phyloP scores from a whole-genome alignment of 2,329 filamentous ascomycete genomes.

The Cryphonectria carpinicola region DNA sequence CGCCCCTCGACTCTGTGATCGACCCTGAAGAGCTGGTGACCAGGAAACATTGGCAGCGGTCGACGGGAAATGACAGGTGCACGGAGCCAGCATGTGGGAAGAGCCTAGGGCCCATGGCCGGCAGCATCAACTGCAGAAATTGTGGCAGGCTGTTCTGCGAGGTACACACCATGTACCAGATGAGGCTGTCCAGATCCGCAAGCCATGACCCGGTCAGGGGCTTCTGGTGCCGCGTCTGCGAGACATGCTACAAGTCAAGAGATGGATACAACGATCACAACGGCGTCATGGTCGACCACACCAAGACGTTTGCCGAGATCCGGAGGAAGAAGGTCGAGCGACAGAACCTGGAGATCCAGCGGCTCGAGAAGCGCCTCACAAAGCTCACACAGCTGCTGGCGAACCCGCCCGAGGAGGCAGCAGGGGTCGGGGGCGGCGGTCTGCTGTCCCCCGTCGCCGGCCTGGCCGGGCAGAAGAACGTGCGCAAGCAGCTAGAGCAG shows the following conservation, averaged over 20 bases:
- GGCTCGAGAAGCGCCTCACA: slow-evolving; percentile 88
- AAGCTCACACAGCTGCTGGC: slow-evolving; percentile 85
- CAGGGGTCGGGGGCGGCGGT: slow-evolving; percentile 50
- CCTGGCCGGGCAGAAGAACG: slow-evolving; percentile 70
- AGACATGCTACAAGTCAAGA: slow-evolving; percentile 98
- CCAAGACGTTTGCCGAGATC: slow-evolving; percentile 68
- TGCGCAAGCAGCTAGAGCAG: slow-evolving; percentile 83
- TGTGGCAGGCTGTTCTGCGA: slow-evolving; percentile 96
- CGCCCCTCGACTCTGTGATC: slow-evolving; percentile 46
- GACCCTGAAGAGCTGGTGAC: slow-evolving; percentile 93
- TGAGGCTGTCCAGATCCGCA: slow-evolving; percentile 91
- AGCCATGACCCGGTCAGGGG: slow-evolving; percentile 88
- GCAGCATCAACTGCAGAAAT: slow-evolving; percentile 89
- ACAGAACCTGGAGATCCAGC: slow-evolving; percentile 82
- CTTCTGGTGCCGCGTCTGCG: slow-evolving; percentile 92
- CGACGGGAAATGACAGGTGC: slow-evolving; percentile 75
- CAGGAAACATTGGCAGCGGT: slow-evolving; percentile 84
- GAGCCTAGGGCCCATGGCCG: slow-evolving; percentile 76
- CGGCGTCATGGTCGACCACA: slow-evolving; percentile 73
- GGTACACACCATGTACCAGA: slow-evolving; percentile 99
- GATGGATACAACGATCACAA: slow-evolving; percentile 92
- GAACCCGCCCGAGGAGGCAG: slow-evolving; percentile 70
- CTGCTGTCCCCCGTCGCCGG: slow-evolving; percentile 64
- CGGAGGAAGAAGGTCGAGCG: slow-evolving; percentile 81
- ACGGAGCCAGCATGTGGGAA: slow-evolving; percentile 87